Base-by-base conservation (phyloP, 495 filamentous ascomycete species). In the Margaritispora aquatica region DNA sequence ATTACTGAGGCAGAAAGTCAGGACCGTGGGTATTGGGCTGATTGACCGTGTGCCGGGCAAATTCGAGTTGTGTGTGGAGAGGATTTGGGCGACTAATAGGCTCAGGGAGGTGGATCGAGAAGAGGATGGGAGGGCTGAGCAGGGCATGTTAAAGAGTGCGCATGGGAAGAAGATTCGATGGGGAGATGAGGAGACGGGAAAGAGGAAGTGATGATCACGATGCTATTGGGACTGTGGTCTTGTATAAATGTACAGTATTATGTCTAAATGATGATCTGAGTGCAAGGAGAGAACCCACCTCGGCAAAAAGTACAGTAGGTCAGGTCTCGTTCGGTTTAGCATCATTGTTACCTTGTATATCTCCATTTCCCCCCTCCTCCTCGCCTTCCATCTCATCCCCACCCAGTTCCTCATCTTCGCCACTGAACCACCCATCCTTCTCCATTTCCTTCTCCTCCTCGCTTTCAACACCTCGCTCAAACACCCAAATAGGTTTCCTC, bases 31-130 rank as follows among this genome's bases (percentile, higher is more conserved):
- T 13, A 84, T 98, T 53, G 89, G 90, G 41, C 70, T 96, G 58
- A 97, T 89, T 54, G 94, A 98, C 70, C 80, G 95, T 26, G 79
- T 96, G 11, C 87, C 89, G 22, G 94, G 94, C 0, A 84, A 88
- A 1, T 97, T 88, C 70, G 87, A 96, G 69, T 76, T 97, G 34
- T 84, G 80, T 46, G 85, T 97, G 54, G 87, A 91, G 66, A 75
- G 83, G 58, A 85, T 98, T 23, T 97, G 93, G 92, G 92, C 86
- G 17, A 87, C 84, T 4, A 89, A 88, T 62, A 67, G 74, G 29
- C 61, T 75, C 44, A 68, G 62, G 3, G 77, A 79, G 60, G 75
- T 67, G n/a, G 75, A 74, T 26, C 59, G 64, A 4, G 49, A 54
- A 21, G 66, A 69, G 26, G 70, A 71, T 57, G 65, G 60, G 26